A percentile compares a stretch with the other conserved stretches of the same genome.
Conservation (phyloP, 2,329 filamentous ascomycete genomes). For the Claviceps capensis region DNA sequence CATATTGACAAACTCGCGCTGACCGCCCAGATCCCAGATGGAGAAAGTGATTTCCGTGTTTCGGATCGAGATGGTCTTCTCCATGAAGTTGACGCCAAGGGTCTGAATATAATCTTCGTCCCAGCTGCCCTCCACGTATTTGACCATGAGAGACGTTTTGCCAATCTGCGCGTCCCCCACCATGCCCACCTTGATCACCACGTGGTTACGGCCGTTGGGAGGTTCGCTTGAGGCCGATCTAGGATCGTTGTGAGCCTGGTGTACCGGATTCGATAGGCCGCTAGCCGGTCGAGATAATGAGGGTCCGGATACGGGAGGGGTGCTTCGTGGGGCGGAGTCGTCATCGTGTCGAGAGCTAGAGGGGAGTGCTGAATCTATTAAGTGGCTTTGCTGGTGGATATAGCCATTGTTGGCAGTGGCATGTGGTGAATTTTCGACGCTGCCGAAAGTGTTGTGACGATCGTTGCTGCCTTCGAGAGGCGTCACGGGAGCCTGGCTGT, state of each 20-base stretch:
- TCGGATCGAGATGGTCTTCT: slow-evolving; percentile 97
- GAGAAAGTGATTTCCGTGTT: slow-evolving; percentile 99
- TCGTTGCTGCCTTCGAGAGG: slow-evolving; percentile 27
- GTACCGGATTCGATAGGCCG: slow-evolving; percentile 33
- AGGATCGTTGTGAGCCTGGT: slow-evolving; percentile 30
- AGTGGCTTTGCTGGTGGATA: slow-evolving; percentile 32
- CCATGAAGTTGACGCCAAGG: slow-evolving; percentile 98
- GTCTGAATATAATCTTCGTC: slow-evolving; percentile 99
- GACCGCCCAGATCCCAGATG: slow-evolving; percentile 96
- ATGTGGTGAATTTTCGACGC: slow-evolving; percentile 34
- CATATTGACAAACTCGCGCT: slow-evolving; percentile 99
- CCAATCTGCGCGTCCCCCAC: slow-evolving; percentile 98
- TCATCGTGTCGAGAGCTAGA: slow-evolving; percentile 27
- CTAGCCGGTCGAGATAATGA: slow-evolving; percentile 42
- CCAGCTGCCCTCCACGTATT: slow-evolving; percentile 98
- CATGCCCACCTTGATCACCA: slow-evolving; percentile 99
- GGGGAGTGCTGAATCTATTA: slow-evolving; percentile 34
- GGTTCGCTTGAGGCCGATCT: slow-evolving; percentile 24
- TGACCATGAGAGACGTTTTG: slow-evolving; percentile 98
- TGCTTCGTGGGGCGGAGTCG: slow-evolving; percentile 31
- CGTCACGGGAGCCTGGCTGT: not conserved
- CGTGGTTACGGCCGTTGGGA: slow-evolving; percentile 47
- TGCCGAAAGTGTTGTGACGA: slow-evolving; percentile 26
- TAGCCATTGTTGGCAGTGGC: slow-evolving; percentile 22
- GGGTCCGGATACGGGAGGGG: slow-evolving; percentile 30